A percentile compares a stretch with the other conserved stretches of the same genome.
These are phyloP conservation scores for Triticum dicoccoides DNA, from an alignment of 176 grass and related monocot species.

Conservation along the genomic window DNA sequence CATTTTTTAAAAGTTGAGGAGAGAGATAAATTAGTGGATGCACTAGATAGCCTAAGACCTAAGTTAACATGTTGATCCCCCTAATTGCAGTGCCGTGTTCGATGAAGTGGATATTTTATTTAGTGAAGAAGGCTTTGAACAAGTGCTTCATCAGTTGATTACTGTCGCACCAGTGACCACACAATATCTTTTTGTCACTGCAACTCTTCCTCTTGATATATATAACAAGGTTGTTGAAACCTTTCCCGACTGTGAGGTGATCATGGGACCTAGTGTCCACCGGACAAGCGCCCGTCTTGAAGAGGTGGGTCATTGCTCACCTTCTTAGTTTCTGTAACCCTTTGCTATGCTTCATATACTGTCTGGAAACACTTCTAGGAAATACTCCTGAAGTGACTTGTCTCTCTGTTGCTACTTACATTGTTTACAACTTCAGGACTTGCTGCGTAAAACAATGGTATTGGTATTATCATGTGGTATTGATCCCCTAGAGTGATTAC, in stretches of 20 bases:
- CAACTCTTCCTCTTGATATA: constrained; percentile 84
- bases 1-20: background rate
- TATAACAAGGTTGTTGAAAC: constrained; percentile 89
- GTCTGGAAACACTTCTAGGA: background rate
- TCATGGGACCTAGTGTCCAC: constrained; percentile 93
- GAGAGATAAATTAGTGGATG: background rate
- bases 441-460: background rate
- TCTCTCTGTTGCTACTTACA: background rate
- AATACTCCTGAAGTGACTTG: background rate
- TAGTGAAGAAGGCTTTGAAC: constrained; percentile 80
- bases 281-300: constrained; percentile 87
- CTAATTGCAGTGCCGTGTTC: constrained; percentile 65
- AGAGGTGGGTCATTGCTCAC: constrained; percentile 51
- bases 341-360: background rate
- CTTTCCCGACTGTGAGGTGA: constrained; percentile 84
- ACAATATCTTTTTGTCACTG: constrained; percentile 93
- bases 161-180: constrained; percentile 64
- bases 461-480: background rate
- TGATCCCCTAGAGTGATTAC: background rate
- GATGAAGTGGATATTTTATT: constrained; percentile 97
- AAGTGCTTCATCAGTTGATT: constrained; percentile 81
- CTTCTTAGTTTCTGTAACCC: background rate
- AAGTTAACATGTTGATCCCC: background rate
- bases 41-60: background rate
- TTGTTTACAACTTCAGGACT: background rate